Conservation (phyloP, 140 eudicot genomes). For the Senecio squalidus region DNA sequence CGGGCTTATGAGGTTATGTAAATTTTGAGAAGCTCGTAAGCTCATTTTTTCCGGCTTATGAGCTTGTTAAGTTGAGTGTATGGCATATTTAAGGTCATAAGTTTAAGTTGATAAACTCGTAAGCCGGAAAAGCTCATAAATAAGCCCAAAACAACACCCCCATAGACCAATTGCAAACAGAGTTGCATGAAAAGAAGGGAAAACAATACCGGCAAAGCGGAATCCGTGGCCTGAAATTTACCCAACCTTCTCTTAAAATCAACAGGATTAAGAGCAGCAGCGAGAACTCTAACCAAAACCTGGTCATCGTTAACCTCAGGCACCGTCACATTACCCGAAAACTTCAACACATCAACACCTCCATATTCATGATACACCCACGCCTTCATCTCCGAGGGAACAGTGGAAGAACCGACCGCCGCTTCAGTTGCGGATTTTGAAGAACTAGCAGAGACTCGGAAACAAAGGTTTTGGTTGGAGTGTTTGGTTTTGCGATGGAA, state of each 20-base stretch:
- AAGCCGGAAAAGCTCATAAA: no score
- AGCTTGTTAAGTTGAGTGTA: no score
- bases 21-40: no score
- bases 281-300: constrained; percentile 44
- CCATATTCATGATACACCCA: constrained; percentile 43
- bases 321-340: constrained; percentile 13
- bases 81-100: no score
- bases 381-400: constrained; percentile 38
- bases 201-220: constrained; percentile 40
- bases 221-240: constrained; percentile 43
- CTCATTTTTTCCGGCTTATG: no score
- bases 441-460: constrained; percentile 19
- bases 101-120: no score
- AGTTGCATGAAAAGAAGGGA: background rate
- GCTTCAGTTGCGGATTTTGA: constrained; percentile 26
- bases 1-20: no score
- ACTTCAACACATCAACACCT: constrained; percentile 32
- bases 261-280: constrained; percentile 48
- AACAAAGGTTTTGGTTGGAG: background rate
- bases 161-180: background rate
- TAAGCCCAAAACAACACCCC: background rate
- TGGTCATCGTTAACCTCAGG: constrained; percentile 39
- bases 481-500: constrained; percentile 8
- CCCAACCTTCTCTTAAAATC: constrained; percentile 32
- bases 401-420: constrained; percentile 3